phyloP scores from a whole-genome alignment of 1,284 basidiomycete species.

The Rhodotorula sp. region DNA sequence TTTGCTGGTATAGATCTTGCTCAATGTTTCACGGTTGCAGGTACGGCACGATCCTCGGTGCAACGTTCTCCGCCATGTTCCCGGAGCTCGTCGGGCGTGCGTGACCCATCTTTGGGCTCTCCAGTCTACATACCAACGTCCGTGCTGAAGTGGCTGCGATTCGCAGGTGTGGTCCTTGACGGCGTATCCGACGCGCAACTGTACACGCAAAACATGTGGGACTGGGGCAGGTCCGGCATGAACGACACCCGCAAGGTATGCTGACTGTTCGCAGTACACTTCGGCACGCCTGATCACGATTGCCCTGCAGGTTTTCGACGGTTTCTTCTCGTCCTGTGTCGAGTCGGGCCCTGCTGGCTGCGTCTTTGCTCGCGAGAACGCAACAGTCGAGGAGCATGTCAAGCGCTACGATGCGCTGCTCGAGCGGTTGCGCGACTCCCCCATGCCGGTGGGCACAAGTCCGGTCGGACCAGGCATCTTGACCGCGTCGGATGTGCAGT shows the following conservation, averaged over 20 bases:
- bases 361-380: constrained; percentile 11
- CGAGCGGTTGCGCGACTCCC: constrained; percentile 15
- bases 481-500: constrained; percentile 24
- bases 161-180: constrained; percentile 42
- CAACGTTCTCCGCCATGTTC: constrained; percentile 47
- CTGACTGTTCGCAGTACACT: neutral
- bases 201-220: constrained; percentile 35
- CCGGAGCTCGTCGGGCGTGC: constrained; percentile 43
- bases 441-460: constrained; percentile 26
- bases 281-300: too few species aligned
- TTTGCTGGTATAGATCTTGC: neutral
- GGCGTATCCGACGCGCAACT: constrained; percentile 37
- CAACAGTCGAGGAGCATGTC: constrained; percentile 19
- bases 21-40: neutral
- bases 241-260: constrained; percentile 37
- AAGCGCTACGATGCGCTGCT: constrained; percentile 13
- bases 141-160: neutral
- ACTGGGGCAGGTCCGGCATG: constrained; percentile 39
- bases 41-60: constrained; percentile 46
- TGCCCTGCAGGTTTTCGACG: constrained; percentile 9
- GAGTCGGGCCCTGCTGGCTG: constrained; percentile 30
- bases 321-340: constrained; percentile 34
- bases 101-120: neutral
- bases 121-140: too few species aligned
- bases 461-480: constrained; percentile 32